phyloP scores from a whole-genome alignment of 768 basidiomycete genomes.

The Coprinellus micaceus region DNA sequence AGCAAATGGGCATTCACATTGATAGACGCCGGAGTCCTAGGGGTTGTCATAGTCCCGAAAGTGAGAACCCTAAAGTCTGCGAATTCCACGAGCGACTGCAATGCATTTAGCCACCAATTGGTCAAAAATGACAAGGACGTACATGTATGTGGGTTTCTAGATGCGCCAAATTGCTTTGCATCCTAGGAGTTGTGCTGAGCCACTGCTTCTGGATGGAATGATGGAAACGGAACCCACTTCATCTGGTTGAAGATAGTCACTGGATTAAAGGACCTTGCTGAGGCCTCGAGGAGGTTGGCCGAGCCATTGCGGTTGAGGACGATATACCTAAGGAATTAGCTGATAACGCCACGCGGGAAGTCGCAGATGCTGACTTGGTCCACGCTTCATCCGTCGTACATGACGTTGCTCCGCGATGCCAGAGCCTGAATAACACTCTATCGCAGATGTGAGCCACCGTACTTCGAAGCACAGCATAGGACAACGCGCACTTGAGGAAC shows the following conservation, averaged over 20 bases:
- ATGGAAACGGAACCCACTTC: slow-evolving; percentile 38
- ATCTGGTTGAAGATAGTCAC: slow-evolving; percentile 66
- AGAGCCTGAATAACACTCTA: slow-evolving; percentile 48
- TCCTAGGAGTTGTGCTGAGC: slow-evolving; percentile 30
- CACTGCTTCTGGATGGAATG: background rate
- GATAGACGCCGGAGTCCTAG: slow-evolving; percentile 50
- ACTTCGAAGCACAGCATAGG: slow-evolving; percentile 3
- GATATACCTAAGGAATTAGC: slow-evolving; percentile 51
- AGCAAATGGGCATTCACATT: slow-evolving; percentile 69
- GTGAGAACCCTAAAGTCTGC: slow-evolving; percentile 71
- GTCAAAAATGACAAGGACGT: too few species aligned
- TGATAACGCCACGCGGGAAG: background rate
- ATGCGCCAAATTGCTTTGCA: slow-evolving; percentile 66
- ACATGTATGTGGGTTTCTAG: slow-evolving; percentile 67
- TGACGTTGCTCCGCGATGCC: slow-evolving; percentile 64
- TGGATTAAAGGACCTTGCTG: slow-evolving; percentile 69
- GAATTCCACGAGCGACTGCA: slow-evolving; percentile 64
- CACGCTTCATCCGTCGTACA: slow-evolving; percentile 80
- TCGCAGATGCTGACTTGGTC: slow-evolving; percentile 56
- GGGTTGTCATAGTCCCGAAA: slow-evolving; percentile 60
- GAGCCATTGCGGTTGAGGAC: slow-evolving; percentile 73
- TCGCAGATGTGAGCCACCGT: background rate
- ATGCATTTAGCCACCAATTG: too few species aligned
- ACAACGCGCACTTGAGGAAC: slow-evolving; percentile 57
- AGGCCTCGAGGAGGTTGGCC: slow-evolving; percentile 64